phyloP scores from a whole-genome alignment of 2,329 filamentous ascomycete genomes.

The Fusarium udum region DNA sequence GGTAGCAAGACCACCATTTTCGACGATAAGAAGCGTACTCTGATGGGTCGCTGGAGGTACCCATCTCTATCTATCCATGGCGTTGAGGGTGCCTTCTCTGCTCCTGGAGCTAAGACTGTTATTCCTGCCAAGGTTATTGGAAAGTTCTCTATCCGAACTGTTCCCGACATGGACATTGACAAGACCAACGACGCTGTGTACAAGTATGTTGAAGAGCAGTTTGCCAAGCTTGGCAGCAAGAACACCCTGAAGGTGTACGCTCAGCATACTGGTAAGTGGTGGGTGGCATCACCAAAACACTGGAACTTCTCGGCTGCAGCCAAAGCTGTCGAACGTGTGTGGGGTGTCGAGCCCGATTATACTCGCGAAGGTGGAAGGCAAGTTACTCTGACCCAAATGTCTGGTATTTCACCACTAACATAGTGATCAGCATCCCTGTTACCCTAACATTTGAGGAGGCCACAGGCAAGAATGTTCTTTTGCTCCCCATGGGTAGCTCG shows the following conservation, averaged over 20 bases:
- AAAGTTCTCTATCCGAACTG: constrained; percentile 98
- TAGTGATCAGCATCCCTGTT: constrained; percentile 79
- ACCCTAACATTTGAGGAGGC: constrained; percentile 98
- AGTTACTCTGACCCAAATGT: constrained; percentile 42
- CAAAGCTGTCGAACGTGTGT: constrained; percentile 97
- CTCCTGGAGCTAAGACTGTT: constrained; percentile 95
- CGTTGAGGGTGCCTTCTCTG: constrained; percentile 92
- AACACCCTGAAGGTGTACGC: constrained; percentile 85
- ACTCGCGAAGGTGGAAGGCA: constrained; percentile 93
- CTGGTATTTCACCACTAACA: constrained; percentile 24
- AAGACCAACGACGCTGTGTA: constrained; percentile 87
- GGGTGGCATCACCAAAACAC: constrained; percentile 96
- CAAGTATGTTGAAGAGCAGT: constrained; percentile 84
- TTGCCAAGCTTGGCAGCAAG: constrained; percentile 89
- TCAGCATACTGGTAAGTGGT: constrained; percentile 97
- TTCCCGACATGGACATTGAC: constrained; percentile 95
- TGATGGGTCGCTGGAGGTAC: constrained; percentile 97
- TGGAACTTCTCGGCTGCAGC: constrained; percentile 97
- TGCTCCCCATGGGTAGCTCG: constrained; percentile 96
- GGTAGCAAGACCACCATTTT: constrained; percentile 89
- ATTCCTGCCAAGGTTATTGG: constrained; percentile 97
- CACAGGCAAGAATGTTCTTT: constrained; percentile 95
- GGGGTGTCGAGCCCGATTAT: constrained; percentile 91
- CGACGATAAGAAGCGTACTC: constrained; percentile 86
- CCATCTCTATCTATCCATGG: constrained; percentile 95